Evolutionary conservation across 192 early-diverging fungal species (phyloP).

Genomic region (Coemansia sp.): DNA sequence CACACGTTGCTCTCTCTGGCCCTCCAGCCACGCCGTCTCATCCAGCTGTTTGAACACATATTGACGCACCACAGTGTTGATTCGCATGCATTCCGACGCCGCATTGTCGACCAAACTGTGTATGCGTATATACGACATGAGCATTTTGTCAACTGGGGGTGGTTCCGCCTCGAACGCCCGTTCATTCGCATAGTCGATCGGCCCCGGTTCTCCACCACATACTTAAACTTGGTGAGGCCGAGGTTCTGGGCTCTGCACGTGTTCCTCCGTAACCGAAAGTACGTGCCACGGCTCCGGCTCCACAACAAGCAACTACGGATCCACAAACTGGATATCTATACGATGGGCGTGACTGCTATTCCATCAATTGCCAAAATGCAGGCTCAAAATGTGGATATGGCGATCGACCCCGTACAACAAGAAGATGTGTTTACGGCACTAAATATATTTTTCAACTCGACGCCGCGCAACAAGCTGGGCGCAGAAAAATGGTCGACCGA

Average conservation of each 20-base stretch:
- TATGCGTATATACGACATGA: conserved; percentile 13
- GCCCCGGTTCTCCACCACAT: conserved; percentile 14
- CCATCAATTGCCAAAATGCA: conserved; percentile 16
- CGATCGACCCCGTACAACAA: not conserved
- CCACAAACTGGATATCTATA: not conserved
- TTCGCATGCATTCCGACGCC: conserved; percentile 7
- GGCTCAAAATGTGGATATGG: conserved; percentile 8
- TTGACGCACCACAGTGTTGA: conserved; percentile 21
- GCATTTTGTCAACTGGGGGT: conserved; percentile 25
- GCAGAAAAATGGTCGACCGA: not conserved
- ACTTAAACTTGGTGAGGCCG: conserved; percentile 13
- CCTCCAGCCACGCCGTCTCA: not conserved
- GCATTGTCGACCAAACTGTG: conserved; percentile 15
- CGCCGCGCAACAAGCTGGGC: not conserved
- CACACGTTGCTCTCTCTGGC: conserved; percentile 7
- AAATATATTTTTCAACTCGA: conserved; percentile 19
- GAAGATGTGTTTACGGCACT: conserved; percentile 13
- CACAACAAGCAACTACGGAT: conserved; percentile 17
- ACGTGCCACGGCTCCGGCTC: conserved; percentile 23
- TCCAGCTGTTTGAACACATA: conserved; percentile 27
- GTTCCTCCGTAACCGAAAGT: conserved; percentile 32
- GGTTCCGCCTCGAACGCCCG: conserved; percentile 32
- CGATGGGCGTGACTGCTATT: conserved; percentile 15
- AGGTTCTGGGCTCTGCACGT: conserved; percentile 45
- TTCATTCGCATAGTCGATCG: conserved; percentile 18